Evolutionary conservation across 2,329 filamentous ascomycete genomes (phyloP).

Genomic region (Fusarium austroafricanum): DNA sequence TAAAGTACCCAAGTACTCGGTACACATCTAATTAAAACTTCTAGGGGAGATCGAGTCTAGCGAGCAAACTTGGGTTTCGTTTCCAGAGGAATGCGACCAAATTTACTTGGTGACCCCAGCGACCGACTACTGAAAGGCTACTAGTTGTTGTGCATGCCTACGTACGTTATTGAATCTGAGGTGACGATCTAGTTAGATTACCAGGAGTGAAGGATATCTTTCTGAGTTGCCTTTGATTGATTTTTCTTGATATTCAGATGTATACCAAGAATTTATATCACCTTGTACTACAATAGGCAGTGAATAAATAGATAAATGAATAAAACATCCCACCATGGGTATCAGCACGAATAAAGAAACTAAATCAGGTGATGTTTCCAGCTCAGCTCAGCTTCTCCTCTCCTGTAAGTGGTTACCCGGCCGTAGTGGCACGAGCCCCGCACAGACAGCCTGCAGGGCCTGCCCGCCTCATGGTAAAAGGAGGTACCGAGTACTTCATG

Average conservation of each 20-base stretch:
- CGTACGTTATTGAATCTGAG: constrained; percentile 11
- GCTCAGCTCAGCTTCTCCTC: constrained; percentile 6
- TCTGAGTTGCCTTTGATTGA: neutral
- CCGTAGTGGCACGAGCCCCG: constrained; percentile 26
- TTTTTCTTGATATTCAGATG: neutral
- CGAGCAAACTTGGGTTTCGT: constrained; percentile 31
- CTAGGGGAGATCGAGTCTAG: constrained; percentile 33
- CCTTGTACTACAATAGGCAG: neutral
- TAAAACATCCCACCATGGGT: neutral
- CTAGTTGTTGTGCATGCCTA: too few species aligned
- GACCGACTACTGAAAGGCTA: constrained; percentile 27
- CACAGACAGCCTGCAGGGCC: neutral
- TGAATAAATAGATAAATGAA: neutral
- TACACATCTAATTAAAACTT: constrained; percentile 36
- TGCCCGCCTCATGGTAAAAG: neutral
- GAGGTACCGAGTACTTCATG: constrained; percentile 25
- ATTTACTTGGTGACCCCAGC: constrained; percentile 38
- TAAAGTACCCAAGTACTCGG: constrained; percentile 17
- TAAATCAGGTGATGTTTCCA: neutral
- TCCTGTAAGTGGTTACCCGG: constrained; percentile 37
- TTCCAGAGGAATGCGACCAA: constrained; percentile 45
- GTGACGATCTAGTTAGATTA: neutral
- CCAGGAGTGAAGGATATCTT: neutral
- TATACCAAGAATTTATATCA: neutral
- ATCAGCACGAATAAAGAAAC: constrained; percentile 23